Conservation (phyloP, 306 rosid species). For the Cicer chorassanicum region DNA sequence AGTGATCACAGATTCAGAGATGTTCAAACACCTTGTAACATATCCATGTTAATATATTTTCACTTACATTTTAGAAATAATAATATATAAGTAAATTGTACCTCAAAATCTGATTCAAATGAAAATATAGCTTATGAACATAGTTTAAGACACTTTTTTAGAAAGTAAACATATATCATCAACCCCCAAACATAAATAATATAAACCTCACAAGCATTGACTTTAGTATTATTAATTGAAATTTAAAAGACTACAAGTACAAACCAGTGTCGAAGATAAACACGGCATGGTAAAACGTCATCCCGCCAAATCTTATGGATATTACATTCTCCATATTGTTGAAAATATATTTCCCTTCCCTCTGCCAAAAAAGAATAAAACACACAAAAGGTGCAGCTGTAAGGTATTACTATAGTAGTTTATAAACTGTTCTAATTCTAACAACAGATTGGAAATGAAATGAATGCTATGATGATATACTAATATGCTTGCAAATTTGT, state of each 20-base stretch:
- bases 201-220: not conserved
- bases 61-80: not conserved
- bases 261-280: slow-evolving; percentile 91
- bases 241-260: slow-evolving; percentile 45
- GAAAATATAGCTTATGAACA: not conserved
- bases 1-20: not conserved
- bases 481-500: slow-evolving; percentile 18
- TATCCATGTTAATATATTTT: not conserved
- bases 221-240: not conserved
- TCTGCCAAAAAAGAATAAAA: slow-evolving; percentile 52
- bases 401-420: not conserved
- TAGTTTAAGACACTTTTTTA: not conserved
- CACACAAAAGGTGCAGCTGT: not conserved
- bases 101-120: not conserved
- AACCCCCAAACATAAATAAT: not conserved
- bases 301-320: slow-evolving; percentile 83
- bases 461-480: not conserved
- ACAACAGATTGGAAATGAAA: slow-evolving; percentile 2
- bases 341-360: slow-evolving; percentile 66
- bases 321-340: slow-evolving; percentile 66
- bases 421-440: not conserved
- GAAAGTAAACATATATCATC: not conserved
- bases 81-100: not conserved
- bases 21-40: not conserved
- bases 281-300: slow-evolving; percentile 87